phyloP scores from a whole-genome alignment of 1,284 basidiomycete species.

The Puccinia hordei region DNA sequence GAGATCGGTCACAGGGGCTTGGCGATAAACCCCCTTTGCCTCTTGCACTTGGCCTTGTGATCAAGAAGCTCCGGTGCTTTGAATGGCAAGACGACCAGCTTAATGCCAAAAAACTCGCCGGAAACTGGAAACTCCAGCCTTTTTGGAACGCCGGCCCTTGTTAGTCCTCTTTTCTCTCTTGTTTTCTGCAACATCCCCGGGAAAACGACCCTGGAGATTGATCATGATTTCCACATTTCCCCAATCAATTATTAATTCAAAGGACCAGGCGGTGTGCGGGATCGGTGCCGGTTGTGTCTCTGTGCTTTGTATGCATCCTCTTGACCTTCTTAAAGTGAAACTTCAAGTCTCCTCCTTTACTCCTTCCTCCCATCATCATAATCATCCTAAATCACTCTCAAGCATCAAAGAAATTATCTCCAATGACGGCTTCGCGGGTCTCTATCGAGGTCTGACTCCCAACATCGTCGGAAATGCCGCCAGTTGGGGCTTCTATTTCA shows the following conservation, averaged over 20 bases:
- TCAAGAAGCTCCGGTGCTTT: too few species aligned
- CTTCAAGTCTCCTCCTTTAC: constrained; percentile 71
- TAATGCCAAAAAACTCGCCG: constrained; percentile 41
- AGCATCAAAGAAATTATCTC: constrained; percentile 74
- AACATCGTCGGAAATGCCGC: constrained; percentile 96
- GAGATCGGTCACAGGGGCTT: too few species aligned
- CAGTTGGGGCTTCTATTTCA: constrained; percentile 96
- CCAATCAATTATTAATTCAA: too few species aligned
- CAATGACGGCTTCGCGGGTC: constrained; percentile 76
- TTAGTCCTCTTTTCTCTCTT: neutral
- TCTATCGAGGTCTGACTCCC: constrained; percentile 86
- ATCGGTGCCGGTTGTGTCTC: constrained; percentile 89
- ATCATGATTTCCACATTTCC: neutral
- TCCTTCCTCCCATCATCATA: constrained; percentile 56
- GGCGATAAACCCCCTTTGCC: too few species aligned
- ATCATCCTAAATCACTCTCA: constrained; percentile 58
- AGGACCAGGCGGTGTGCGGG: constrained; percentile 90
- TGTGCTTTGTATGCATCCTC: constrained; percentile 94
- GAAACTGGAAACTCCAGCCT: neutral
- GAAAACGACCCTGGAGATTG: neutral
- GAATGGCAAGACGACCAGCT: neutral
- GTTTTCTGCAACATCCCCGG: neutral
- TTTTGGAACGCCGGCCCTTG: constrained; percentile 35
- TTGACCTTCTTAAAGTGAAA: constrained; percentile 94
- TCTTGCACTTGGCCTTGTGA: too few species aligned